A percentile compares a stretch with the other conserved stretches of the same genome.
phyloP scores from a whole-genome alignment of 2,329 filamentous ascomycete species.

The Alternaria triticimaculans region DNA sequence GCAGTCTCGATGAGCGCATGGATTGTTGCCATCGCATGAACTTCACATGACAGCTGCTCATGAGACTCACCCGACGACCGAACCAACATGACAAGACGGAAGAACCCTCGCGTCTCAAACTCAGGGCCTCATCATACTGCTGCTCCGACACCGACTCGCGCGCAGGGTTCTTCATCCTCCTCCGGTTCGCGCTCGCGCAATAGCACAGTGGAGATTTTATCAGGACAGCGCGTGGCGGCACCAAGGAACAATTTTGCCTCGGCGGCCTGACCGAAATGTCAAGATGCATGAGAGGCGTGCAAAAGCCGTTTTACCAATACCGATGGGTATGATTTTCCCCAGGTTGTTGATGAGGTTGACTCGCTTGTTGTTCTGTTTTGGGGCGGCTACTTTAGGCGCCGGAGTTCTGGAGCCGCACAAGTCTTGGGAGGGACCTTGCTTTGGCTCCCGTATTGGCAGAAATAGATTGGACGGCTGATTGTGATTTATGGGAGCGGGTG shows the following conservation, averaged over 20 bases:
- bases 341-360: slow-evolving; percentile 8
- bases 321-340: slow-evolving; percentile 9
- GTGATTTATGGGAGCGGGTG: not conserved
- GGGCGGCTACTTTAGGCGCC: slow-evolving; percentile 4
- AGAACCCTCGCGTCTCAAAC: not conserved
- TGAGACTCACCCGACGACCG: not conserved
- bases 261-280: slow-evolving; percentile 7
- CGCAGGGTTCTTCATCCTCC: slow-evolving; percentile 2
- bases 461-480: slow-evolving; percentile 1
- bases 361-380: slow-evolving; percentile 9
- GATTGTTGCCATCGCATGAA: not conserved
- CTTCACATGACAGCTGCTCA: not conserved
- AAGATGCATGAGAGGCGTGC: slow-evolving; percentile 4
- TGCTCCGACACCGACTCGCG: not conserved
- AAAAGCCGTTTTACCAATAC: slow-evolving; percentile 7
- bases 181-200: slow-evolving; percentile 8
- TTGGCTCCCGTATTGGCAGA: not conserved
- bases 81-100: slow-evolving; percentile 1
- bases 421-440: slow-evolving; percentile 4
- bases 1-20: not conserved
- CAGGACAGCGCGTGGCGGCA: slow-evolving; percentile 7
- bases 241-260: slow-evolving; percentile 4
- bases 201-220: slow-evolving; percentile 11
- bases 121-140: not conserved
- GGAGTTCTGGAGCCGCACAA: slow-evolving; percentile 10